Evolutionary conservation across 768 basidiomycete genomes (phyloP), one percentile per base, ranked within the genome.

Genomic region (Cubamyces sp.): DNA sequence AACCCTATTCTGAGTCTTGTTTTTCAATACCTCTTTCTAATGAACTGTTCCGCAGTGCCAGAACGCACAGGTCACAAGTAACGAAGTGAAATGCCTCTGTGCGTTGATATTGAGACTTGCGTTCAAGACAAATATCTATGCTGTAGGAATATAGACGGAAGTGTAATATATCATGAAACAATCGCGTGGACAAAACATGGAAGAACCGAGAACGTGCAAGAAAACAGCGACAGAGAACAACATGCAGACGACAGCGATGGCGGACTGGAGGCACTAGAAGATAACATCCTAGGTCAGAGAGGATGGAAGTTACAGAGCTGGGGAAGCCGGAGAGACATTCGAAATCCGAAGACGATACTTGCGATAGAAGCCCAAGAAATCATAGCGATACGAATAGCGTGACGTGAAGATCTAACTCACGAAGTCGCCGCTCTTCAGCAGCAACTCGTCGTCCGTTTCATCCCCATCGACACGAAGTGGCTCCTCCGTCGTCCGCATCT

Each of bases 361-460:
- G 28, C 28, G 8, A 8, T 3, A 3, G 28, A 8, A 28, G 47
- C 14, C 54, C 47, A 49, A 64, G 46, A 54, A 42, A 30, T 30
- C 43, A 7, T 30, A 30, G 50, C 18, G 25, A 25, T 43, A 0
- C 15, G 45, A 23, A 26, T 14, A 43, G 16, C 54, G 8, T 16
- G 25, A 47, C 16, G 16, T 1, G 47, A 21, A 19, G 7, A 6
- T 49, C 53, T 40, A 66, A 9, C 61, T 46, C 2, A 58, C 49
- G 30, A 57, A 28, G 28, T 58, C 59, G 46, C 66, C 65, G 41
- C 47, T 61, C 60, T 60, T 70, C 39, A 73, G 41, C 4, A 72
- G 56, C 40, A 73, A 34, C 47, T 70, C 69, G 55, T 71, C 69
- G 48, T 73, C 71, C 15, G 66, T 65, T 11, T 69, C 67, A 52